Evolutionary conservation across 2,329 filamentous ascomycete species (phyloP).

Genomic region (Septoria linicola): DNA sequence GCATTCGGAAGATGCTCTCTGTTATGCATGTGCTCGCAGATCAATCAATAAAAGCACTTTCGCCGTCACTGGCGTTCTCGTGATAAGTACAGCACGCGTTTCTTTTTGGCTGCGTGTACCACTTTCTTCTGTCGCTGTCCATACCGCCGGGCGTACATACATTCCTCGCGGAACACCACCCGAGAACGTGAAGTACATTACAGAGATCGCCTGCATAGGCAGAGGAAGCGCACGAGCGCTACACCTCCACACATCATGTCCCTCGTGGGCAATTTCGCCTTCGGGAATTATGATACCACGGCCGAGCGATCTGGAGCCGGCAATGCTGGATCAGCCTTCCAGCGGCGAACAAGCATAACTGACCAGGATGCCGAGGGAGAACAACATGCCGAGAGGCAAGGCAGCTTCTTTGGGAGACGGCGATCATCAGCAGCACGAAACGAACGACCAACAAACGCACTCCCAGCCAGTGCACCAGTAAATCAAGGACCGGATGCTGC

Average conservation of each 20-base stretch:
- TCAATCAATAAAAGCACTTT: slow-evolving; percentile 13
- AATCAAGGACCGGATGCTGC: slow-evolving; percentile 12
- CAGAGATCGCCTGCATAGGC: neutral
- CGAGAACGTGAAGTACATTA: neutral
- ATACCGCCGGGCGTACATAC: neutral
- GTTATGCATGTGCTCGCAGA: slow-evolving; percentile 5
- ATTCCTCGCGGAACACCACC: neutral
- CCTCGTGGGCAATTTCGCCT: slow-evolving; percentile 45
- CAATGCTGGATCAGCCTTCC: slow-evolving; percentile 35
- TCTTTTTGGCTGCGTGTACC: neutral
- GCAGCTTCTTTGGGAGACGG: slow-evolving; percentile 19
- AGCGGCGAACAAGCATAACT: slow-evolving; percentile 24
- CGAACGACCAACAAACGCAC: slow-evolving; percentile 3
- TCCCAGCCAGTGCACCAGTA: neutral
- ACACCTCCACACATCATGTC: slow-evolving; percentile 38
- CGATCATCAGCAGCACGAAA: slow-evolving; percentile 16
- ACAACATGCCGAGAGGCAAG: slow-evolving; percentile 17
- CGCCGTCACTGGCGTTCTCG: neutral
- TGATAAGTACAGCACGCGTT: neutral
- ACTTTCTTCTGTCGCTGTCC: neutral
- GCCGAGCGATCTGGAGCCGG: slow-evolving; percentile 40
- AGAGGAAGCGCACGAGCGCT: slow-evolving; percentile 4
- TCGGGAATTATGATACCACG: slow-evolving; percentile 44
- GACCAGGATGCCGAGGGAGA: slow-evolving; percentile 26
- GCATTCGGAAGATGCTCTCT: slow-evolving; percentile 6